phyloP scores from a whole-genome alignment of 2,329 filamentous ascomycete species.

The Zymoseptoria passerinii region DNA sequence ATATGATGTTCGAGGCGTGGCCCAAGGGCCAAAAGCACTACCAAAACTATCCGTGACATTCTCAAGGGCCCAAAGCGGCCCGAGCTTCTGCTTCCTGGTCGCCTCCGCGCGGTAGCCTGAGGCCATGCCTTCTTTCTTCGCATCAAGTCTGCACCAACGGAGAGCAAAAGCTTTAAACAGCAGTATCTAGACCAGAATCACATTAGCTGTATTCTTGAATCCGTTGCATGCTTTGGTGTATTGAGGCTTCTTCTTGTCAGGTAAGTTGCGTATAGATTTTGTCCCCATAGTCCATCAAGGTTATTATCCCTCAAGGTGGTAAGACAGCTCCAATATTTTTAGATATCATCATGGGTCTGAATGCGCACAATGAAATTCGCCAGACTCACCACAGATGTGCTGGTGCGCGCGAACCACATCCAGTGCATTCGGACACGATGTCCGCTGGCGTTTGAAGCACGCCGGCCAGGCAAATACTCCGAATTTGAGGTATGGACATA shows the following conservation, averaged over 20 bases:
- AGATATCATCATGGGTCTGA: constrained; percentile 3
- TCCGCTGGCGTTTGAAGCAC: background rate
- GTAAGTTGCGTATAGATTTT: constrained; percentile 9
- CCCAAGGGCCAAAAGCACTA: no score
- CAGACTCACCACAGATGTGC: background rate
- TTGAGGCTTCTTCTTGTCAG: background rate
- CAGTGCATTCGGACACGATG: background rate
- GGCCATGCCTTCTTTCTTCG: no score
- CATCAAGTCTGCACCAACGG: no score
- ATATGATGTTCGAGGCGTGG: no score
- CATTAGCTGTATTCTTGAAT: background rate
- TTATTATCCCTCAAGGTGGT: background rate
- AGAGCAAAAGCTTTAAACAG: no score
- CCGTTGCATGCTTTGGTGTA: background rate
- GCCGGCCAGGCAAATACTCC: background rate
- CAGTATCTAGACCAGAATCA: background rate
- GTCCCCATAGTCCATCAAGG: constrained; percentile 5
- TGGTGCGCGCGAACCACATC: background rate
- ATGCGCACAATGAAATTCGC: background rate
- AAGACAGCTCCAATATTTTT: constrained; percentile 16
- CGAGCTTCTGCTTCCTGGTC: no score
- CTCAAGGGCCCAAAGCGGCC: no score
- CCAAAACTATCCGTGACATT: no score
- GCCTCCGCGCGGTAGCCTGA: no score
- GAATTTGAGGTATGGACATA: background rate